Percentiles rank a stretch among this genome's conserved stretches.
phyloP scores from a whole-genome alignment of 306 rosid genomes.

The Coriaria nepalensis region DNA sequence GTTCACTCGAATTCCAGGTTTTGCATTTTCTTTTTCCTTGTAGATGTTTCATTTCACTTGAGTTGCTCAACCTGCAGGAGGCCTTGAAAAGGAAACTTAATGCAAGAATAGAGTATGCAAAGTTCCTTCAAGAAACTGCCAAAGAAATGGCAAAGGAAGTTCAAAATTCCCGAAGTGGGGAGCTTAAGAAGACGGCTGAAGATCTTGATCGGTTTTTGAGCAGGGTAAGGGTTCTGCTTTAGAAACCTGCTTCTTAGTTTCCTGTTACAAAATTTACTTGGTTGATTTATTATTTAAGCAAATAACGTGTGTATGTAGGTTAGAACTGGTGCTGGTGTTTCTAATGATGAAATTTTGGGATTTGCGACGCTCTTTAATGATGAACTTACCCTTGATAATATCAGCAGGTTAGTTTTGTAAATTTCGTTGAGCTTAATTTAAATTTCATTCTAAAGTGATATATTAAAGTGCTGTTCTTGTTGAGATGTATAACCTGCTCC shows the following conservation, averaged over 20 bases:
- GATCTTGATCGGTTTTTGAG: conserved; percentile 80
- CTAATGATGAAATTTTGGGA: conserved; percentile 85
- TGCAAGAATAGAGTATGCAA: conserved; percentile 92
- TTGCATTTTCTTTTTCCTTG: too few species aligned
- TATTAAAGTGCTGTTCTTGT: not conserved
- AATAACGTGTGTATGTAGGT: conserved; percentile 42
- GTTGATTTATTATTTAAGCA: too few species aligned
- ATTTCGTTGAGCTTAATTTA: too few species aligned
- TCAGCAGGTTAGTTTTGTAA: conserved; percentile 63
- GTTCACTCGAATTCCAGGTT: too few species aligned
- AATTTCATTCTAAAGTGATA: too few species aligned
- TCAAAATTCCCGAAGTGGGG: conserved; percentile 80
- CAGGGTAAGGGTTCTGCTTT: too few species aligned
- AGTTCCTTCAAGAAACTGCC: conserved; percentile 89
- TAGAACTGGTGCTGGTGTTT: conserved; percentile 64
- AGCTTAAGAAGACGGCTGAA: conserved; percentile 76
- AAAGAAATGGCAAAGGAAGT: conserved; percentile 99
- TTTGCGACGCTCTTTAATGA: conserved; percentile 93
- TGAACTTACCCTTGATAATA: conserved; percentile 92
- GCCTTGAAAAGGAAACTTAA: conserved; percentile 78
- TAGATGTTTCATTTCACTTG: too few species aligned
- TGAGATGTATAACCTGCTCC: conserved; percentile 3
- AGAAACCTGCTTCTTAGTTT: too few species aligned
- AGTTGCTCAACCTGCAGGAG: conserved; percentile 57
- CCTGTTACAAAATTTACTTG: too few species aligned